Evolutionary conservation across 352 stramenopile genomes (phyloP), one percentile per base, ranked within the genome.

Genomic region (Pythium brachiatum): DNA sequence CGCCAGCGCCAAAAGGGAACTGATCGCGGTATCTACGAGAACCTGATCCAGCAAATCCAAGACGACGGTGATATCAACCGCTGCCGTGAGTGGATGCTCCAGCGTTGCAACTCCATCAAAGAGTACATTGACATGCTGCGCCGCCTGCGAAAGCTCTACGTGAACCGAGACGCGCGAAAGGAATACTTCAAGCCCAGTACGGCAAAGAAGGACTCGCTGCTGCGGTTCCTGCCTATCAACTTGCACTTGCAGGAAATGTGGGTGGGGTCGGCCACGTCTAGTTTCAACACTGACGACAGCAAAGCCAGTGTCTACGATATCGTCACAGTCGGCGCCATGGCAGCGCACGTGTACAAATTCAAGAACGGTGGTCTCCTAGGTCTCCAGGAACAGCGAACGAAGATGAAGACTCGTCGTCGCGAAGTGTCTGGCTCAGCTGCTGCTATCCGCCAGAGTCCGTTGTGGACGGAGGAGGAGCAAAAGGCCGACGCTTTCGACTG

Each of bases 1-100:
- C 73, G 71, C 1, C 76, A 90, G 53, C 81, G 85, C 12, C 79
- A 90, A 61, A 93, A 94, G 62, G 84, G 83, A 3, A 88, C 79
- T 0, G 83, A 92, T 46, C 79, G 86, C 47, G 82, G 83, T 25
- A 91, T 95, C 26, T 95, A 95, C 61, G 86, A 93, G 67, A 95
- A 95, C 60, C 59, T 95, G 62, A 93, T 94, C 53, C 81, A 95
- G 64, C 86, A 95, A 60, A 95, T 95, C 46, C 86, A 95, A 60
- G 83, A 93, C 46, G 86, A 95, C 31, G 86, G 84, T 21, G 86
- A 95, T 47, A 62, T 93, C 32, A 89, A 81, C 43, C 84, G 83
- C 8, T 95, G 86, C 56, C 84, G 86, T 1, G 86, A 95, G 55
- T 95, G 86, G 86, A 92, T 92, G 83, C 61, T 86, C 18, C 77